Percentiles rank a stretch among this genome's conserved stretches.
phyloP scores from a whole-genome alignment of 805 yeast species.

The Starmerella sp. region DNA sequence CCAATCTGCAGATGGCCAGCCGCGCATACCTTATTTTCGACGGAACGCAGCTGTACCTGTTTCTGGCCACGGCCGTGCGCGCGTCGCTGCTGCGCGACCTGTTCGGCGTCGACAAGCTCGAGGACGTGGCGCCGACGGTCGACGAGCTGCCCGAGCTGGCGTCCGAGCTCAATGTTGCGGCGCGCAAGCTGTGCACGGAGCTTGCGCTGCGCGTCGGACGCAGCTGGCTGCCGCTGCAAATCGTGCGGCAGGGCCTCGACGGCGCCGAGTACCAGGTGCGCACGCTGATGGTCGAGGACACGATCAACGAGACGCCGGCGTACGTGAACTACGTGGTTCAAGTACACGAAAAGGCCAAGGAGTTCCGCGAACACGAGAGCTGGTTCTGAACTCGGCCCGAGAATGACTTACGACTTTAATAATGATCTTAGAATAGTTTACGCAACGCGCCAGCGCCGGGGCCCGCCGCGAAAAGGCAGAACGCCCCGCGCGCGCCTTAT shows the following conservation, averaged over 20 bases:
- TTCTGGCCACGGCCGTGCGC: conserved; percentile 34
- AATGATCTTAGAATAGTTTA: background rate
- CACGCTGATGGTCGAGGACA: conserved; percentile 64
- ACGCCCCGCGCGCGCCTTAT: too few relatives aligned
- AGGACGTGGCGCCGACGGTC: conserved; percentile 38
- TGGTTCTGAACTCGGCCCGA: conserved; percentile 9
- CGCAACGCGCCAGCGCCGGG: too few relatives aligned
- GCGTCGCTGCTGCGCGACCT: conserved; percentile 53
- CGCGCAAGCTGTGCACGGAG: conserved; percentile 49
- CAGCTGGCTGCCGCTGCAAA: conserved; percentile 40
- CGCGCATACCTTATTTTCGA: conserved; percentile 70
- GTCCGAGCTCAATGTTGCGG: conserved; percentile 57
- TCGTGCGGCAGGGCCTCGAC: conserved; percentile 57
- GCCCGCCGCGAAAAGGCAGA: too few relatives aligned
- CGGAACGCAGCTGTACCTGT: conserved; percentile 34
- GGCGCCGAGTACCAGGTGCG: conserved; percentile 46
- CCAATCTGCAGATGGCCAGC: conserved; percentile 32
- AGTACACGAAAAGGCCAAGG: conserved; percentile 46
- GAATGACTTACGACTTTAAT: background rate
- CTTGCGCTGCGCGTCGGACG: conserved; percentile 36
- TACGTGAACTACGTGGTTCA: conserved; percentile 57
- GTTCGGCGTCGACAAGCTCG: conserved; percentile 42
- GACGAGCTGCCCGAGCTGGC: conserved; percentile 60
- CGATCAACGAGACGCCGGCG: conserved; percentile 32
- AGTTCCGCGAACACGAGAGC: conserved; percentile 18